These are phyloP conservation scores for Candida rishiriensis DNA, from an alignment of 805 yeast genomes.

Conservation along the genomic window DNA sequence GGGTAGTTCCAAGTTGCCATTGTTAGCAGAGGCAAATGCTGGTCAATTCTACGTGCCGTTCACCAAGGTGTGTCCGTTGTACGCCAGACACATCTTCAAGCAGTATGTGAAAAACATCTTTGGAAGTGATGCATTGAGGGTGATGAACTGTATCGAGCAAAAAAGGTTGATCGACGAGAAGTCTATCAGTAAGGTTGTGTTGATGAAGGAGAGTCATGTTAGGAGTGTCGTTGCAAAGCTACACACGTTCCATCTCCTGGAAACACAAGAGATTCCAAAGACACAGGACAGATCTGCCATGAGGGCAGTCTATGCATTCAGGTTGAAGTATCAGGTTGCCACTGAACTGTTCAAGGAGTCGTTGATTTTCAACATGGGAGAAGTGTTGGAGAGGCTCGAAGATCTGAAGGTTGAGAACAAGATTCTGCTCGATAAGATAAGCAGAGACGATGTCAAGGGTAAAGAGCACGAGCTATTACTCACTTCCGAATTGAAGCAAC, in stretches of 20 bases:
- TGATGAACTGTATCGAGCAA: slow-evolving; percentile 71
- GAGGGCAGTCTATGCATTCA: slow-evolving; percentile 78
- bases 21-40: slow-evolving; percentile 53
- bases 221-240: slow-evolving; percentile 66
- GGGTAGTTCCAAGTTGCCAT: slow-evolving; percentile 46
- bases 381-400: slow-evolving; percentile 45
- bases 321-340: slow-evolving; percentile 39
- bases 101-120: slow-evolving; percentile 54
- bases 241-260: slow-evolving; percentile 66
- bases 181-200: slow-evolving; percentile 64
- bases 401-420: slow-evolving; percentile 54
- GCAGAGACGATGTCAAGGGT: slow-evolving; percentile 87
- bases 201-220: slow-evolving; percentile 73
- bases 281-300: slow-evolving; percentile 89
- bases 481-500: slow-evolving; percentile 69
- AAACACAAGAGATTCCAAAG: slow-evolving; percentile 90
- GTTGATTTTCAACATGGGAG: slow-evolving; percentile 50
- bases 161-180: slow-evolving; percentile 81
- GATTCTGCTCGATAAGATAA: slow-evolving; percentile 71
- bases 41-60: slow-evolving; percentile 62
- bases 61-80: slow-evolving; percentile 40
- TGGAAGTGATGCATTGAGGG: slow-evolving; percentile 64
- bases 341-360: slow-evolving; percentile 35
- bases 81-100: slow-evolving; percentile 51
- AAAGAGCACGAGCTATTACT: slow-evolving; percentile 70